Conservation (phyloP, 371 early-diverging fungal genomes). For the Sporodiniella umbellata region DNA sequence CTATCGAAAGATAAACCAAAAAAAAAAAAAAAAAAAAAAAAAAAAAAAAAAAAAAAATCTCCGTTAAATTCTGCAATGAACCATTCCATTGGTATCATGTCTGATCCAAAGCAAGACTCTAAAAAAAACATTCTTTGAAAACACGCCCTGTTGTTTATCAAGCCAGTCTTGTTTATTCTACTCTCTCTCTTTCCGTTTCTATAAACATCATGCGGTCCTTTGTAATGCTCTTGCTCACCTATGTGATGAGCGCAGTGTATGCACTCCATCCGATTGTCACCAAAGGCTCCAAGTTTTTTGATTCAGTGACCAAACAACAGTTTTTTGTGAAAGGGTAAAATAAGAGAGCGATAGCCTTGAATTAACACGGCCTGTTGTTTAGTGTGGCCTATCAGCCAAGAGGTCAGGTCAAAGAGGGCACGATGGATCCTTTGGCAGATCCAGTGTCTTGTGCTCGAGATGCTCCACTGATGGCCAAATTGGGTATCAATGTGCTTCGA, state of each 20-base stretch:
- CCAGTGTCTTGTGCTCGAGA: conserved; percentile 64
- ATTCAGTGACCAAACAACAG: conserved; percentile 66
- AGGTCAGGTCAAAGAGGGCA: conserved; percentile 19
- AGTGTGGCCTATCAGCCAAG: conserved; percentile 77
- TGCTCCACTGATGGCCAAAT: conserved; percentile 59
- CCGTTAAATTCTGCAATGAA: background rate
- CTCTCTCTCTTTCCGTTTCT: background rate
- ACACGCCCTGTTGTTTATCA: too few species aligned
- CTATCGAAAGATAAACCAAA: background rate
- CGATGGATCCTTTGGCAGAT: conserved; percentile 64
- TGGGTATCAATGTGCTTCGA: conserved; percentile 74
- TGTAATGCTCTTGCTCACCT: conserved; percentile 2
- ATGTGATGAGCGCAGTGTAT: conserved; percentile 5
- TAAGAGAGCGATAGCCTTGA: background rate
- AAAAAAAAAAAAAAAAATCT: background rate
- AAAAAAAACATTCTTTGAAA: conserved; percentile 7
- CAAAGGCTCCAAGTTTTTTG: conserved; percentile 73
- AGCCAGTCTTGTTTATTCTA: background rate
- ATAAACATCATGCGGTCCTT: conserved; percentile 7
- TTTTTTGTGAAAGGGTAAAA: conserved; percentile 74
- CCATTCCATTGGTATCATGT: conserved; percentile 14
- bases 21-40: background rate
- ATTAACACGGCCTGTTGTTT: background rate
- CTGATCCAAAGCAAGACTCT: too few species aligned
- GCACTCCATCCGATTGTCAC: conserved; percentile 61